phyloP scores from a whole-genome alignment of 192 early-diverging fungal species.

The Coemansia sp. region DNA sequence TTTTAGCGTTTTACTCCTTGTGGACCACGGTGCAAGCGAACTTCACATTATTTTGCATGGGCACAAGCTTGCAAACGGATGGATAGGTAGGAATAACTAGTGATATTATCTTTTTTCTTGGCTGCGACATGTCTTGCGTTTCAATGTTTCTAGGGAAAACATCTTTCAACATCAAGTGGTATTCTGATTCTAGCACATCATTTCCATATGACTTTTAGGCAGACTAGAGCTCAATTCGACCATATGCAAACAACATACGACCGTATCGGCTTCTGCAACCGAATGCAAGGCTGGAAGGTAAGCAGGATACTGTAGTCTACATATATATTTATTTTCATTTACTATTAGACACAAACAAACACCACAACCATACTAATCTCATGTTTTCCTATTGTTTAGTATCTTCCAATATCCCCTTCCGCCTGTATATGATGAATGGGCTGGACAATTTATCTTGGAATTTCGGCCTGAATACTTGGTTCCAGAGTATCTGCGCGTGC shows the following conservation, averaged over 20 bases:
- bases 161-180: neutral
- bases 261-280: constrained; percentile 10
- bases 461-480: constrained; percentile 25
- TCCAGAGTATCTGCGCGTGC: constrained; percentile 12
- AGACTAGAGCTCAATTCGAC: constrained; percentile 10
- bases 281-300: constrained; percentile 15
- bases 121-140: neutral
- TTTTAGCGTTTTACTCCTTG: constrained; percentile 10
- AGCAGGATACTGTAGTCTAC: neutral
- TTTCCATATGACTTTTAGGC: constrained; percentile 11
- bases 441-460: constrained; percentile 17
- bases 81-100: constrained; percentile 17
- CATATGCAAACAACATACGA: constrained; percentile 1
- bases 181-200: neutral
- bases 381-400: constrained; percentile 9
- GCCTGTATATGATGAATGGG: constrained; percentile 27
- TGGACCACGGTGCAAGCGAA: constrained; percentile 8
- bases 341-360: neutral
- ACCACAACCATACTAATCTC: neutral
- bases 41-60: constrained; percentile 18
- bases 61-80: constrained; percentile 27
- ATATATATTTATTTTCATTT: neutral
- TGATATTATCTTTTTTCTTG: neutral
- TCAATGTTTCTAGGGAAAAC: neutral
- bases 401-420: constrained; percentile 29